Evolutionary conservation across 2,329 filamentous ascomycete genomes (phyloP), one percentile per base, ranked within the genome.

Genomic region (Chrysoporthe puriensis): DNA sequence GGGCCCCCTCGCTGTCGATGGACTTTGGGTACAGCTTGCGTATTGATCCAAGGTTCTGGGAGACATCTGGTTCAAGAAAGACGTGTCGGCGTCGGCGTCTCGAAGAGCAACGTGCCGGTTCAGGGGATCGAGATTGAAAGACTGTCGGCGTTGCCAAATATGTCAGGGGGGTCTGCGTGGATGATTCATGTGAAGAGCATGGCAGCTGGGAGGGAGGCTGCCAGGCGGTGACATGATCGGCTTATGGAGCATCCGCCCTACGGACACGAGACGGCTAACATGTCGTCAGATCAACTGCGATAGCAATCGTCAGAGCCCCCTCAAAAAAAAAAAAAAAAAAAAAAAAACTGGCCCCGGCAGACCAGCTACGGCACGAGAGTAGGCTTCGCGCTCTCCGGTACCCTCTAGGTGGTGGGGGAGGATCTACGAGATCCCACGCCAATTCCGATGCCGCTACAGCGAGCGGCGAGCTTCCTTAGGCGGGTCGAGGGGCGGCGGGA

Each of bases 391-490:
- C 26, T 26, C 26, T 26, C 48, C 54, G 48, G 46, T n/a, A 56
- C 62, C 44, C 54, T 34, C 34, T 52, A 32, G 62, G n/a, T 44
- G 43, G 26, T 11, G 32, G 56, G 56, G 48, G 32, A 42, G 60
- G 50, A 67, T 64, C 54, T 67, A 48, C 65, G 54, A 54, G n/a
- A 18, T 16, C 1, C 21, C 46, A 46, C 56, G 46, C 34, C 32
- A 36, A 46, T 7, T 57, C 42, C 40, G 26, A 43, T 59, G 62
- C 58, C 63, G 57, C 34, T 50, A 46, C 50, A 50, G 64, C 66
- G 62, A 62, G 62, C 62, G 16, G 62, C 50, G 50, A 59, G 18
- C n/a, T 61, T 62, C 54, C 59, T 54, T 61, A 32, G 61, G 48
- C 64, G 43, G 68, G 57, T 43, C 59, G 48, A 52, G 43, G 50